These are phyloP conservation scores for Solanum corneliomulleri DNA, from an alignment of 257 asterid species.

Conservation along the genomic window DNA sequence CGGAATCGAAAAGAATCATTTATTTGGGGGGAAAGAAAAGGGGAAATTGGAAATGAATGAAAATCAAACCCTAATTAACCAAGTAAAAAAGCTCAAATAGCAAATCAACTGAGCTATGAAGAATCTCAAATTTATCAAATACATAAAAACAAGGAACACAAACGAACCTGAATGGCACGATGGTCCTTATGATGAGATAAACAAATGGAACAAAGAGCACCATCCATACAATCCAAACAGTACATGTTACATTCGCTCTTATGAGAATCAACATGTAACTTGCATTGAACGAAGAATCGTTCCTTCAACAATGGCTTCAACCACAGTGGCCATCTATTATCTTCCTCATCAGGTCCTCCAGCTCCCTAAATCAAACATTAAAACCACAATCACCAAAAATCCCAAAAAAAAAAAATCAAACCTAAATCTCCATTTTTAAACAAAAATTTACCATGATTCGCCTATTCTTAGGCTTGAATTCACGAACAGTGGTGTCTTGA, in stretches of 20 bases:
- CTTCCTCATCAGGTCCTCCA: slow-evolving; percentile 68
- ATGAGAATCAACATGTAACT: slow-evolving; percentile 39
- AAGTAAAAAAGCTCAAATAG: not conserved
- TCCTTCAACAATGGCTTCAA: slow-evolving; percentile 33
- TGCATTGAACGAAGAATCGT: slow-evolving; percentile 49
- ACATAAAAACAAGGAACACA: not conserved
- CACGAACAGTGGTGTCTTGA: slow-evolving; percentile 48
- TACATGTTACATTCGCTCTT: slow-evolving; percentile 59
- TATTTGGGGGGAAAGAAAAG: not conserved
- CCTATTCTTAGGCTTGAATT: slow-evolving; percentile 62
- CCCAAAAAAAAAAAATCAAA: not conserved
- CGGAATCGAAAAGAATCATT: not conserved
- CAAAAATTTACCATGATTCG: slow-evolving; percentile 48
- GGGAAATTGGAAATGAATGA: not conserved
- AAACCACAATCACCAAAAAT: not conserved
- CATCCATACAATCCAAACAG: slow-evolving; percentile 48
- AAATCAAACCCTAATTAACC: not conserved
- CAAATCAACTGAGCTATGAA: not conserved
- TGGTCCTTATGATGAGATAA: slow-evolving; percentile 39
- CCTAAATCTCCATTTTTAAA: not conserved
- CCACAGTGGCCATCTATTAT: slow-evolving; percentile 60
- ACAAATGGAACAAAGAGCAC: slow-evolving; percentile 52
- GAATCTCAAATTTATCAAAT: not conserved
- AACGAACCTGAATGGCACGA: slow-evolving; percentile 46
- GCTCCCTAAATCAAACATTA: slow-evolving; percentile 34